phyloP scores from a whole-genome alignment of 257 asterid species.

The Thymus quinquecostatus region DNA sequence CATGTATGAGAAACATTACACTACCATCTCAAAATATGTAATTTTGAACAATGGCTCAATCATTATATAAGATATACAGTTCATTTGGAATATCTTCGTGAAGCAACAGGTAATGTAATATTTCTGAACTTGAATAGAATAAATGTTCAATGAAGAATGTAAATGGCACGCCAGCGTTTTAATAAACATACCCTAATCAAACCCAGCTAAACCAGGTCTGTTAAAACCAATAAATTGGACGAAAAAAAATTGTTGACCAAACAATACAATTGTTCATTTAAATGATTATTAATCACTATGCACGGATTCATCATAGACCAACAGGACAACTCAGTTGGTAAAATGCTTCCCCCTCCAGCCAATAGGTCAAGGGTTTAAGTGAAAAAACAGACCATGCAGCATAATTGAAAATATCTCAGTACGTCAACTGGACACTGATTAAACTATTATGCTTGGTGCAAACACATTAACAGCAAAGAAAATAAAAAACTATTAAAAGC shows the following conservation, averaged over 20 bases:
- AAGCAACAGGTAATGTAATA: conserved; percentile 24
- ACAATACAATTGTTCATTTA: no score
- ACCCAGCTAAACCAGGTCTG: background rate
- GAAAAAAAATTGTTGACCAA: background rate
- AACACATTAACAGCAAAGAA: background rate
- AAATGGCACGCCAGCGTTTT: conserved; percentile 18
- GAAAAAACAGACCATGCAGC: background rate
- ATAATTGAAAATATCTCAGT: background rate
- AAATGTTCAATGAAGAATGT: conserved; percentile 5
- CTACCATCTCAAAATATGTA: background rate
- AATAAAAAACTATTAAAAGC: background rate
- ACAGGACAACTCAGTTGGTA: background rate
- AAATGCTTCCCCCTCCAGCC: no score
- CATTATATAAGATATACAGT: conserved; percentile 7
- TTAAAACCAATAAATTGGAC: background rate
- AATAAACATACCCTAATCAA: background rate
- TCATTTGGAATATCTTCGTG: conserved; percentile 4
- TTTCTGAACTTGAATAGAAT: conserved; percentile 10
- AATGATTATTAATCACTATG: background rate
- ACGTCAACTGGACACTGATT: background rate
- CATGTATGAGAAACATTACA: background rate
- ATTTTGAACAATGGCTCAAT: background rate
- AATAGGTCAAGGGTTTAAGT: no score
- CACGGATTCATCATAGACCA: background rate
- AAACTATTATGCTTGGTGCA: background rate